phyloP scores from a whole-genome alignment of 2,329 filamentous ascomycete species.

The Hawksworthiomyces lignivorus region DNA sequence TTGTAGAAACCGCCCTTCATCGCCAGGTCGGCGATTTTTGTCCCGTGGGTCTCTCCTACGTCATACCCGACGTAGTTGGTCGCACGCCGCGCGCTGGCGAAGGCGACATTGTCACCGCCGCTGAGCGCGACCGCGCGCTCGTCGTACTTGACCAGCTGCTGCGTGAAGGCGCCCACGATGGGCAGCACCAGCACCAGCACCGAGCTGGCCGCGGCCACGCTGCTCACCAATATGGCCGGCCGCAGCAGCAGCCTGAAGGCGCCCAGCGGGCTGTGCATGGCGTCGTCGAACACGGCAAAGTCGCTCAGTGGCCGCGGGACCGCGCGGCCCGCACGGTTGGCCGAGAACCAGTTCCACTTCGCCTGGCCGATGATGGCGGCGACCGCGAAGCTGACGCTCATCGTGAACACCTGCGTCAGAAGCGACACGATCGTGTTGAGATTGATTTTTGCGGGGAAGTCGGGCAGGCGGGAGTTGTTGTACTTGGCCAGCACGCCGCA shows the following conservation, averaged over 20 bases:
- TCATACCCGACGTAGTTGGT: neutral
- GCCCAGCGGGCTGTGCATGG: slow-evolving; percentile 1
- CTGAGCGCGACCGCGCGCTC: neutral
- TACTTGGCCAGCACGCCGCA: slow-evolving; percentile 1
- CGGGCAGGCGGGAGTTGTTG: slow-evolving; percentile 3
- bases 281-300: slow-evolving; percentile 1
- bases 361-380: slow-evolving; percentile 2
- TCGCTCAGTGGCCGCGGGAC: neutral
- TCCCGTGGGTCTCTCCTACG: neutral
- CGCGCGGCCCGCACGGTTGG: neutral
- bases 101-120: neutral
- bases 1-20: slow-evolving; percentile 5
- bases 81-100: neutral
- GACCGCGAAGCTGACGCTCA: neutral
- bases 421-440: slow-evolving; percentile 8
- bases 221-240: neutral
- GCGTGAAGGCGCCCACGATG: slow-evolving; percentile 1
- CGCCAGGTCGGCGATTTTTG: neutral
- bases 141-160: slow-evolving; percentile 4
- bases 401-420: slow-evolving; percentile 5
- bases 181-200: neutral
- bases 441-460: neutral
- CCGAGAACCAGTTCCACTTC: slow-evolving; percentile 6
- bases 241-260: neutral
- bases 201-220: neutral